Percentiles rank a stretch among this genome's conserved stretches.
Conservation (phyloP, 257 asterid genomes). For the Petunia axillaris region DNA sequence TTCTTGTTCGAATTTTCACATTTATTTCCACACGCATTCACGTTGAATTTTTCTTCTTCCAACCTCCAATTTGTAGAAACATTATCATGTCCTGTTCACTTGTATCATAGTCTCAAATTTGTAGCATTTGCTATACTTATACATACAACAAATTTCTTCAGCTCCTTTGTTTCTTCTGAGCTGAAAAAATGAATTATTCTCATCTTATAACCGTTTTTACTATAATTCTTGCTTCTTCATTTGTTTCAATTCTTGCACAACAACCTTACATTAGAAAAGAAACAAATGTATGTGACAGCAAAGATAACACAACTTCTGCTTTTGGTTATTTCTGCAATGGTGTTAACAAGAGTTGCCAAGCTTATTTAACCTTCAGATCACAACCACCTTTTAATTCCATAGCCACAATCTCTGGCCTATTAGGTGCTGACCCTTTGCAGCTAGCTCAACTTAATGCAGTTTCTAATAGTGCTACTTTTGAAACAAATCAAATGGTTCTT, state of each 20-base stretch:
- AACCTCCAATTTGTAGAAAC: neutral
- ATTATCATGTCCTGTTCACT: slow-evolving; percentile 5
- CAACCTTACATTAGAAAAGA: slow-evolving; percentile 62
- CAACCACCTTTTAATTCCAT: slow-evolving; percentile 54
- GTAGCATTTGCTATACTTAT: neutral
- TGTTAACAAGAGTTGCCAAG: slow-evolving; percentile 46
- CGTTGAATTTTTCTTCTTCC: neutral
- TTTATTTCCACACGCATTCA: neutral
- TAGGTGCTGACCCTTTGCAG: slow-evolving; percentile 46
- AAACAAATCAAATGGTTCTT: slow-evolving; percentile 44
- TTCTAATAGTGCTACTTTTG: slow-evolving; percentile 38
- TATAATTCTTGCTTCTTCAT: slow-evolving; percentile 38
- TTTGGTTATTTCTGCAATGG: slow-evolving; percentile 89
- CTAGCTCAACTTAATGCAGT: slow-evolving; percentile 67
- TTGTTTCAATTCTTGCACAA: slow-evolving; percentile 50
- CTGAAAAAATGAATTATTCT: slow-evolving; percentile 39
- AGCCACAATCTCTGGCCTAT: slow-evolving; percentile 61
- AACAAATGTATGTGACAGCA: slow-evolving; percentile 32
- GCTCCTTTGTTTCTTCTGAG: neutral
- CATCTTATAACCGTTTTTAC: slow-evolving; percentile 28
- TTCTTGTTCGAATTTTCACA: neutral
- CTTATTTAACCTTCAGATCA: slow-evolving; percentile 81
- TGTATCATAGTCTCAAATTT: neutral
- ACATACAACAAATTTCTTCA: neutral
- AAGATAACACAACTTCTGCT: slow-evolving; percentile 48